Conservation (phyloP, 1,284 basidiomycete species). For the Pholiota adiposa region DNA sequence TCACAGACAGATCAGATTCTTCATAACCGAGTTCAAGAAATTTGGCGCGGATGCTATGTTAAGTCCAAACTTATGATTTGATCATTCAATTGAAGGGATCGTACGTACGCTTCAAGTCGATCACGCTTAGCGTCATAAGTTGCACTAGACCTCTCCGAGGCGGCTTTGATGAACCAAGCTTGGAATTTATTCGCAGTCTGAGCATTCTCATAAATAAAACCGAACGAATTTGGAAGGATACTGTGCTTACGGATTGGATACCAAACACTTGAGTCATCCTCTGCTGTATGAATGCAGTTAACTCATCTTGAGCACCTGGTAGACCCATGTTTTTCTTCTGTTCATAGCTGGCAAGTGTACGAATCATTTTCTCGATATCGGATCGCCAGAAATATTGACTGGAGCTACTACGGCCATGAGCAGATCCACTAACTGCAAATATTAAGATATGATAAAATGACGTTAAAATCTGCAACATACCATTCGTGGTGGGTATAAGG, state of each 20-base stretch:
- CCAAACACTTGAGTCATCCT: conserved; percentile 23
- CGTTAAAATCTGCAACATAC: neutral
- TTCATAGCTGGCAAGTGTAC: conserved; percentile 22
- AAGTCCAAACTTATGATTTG: neutral
- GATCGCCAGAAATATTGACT: conserved; percentile 27
- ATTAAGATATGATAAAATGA: neutral
- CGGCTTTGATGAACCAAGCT: neutral
- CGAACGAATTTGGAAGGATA: neutral
- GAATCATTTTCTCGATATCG: conserved; percentile 32
- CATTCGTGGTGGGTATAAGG: neutral
- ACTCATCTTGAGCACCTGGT: conserved; percentile 27
- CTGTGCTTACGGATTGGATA: conserved; percentile 21
- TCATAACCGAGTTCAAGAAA: conserved; percentile 18
- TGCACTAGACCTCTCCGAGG: neutral
- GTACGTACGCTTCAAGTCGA: conserved; percentile 13
- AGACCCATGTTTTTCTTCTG: conserved; percentile 27
- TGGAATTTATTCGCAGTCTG: neutral
- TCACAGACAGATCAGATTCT: conserved; percentile 1
- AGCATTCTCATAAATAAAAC: neutral
- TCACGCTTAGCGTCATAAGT: neutral
- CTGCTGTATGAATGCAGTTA: conserved; percentile 32
- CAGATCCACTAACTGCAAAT: conserved; percentile 1
- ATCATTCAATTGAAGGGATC: neutral
- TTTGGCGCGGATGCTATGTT: conserved; percentile 12
- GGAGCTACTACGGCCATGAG: neutral